Percentiles rank a stretch among this genome's conserved stretches.
Conservation (phyloP, 2,329 filamentous ascomycete genomes). For the Colletotrichum sp. region DNA sequence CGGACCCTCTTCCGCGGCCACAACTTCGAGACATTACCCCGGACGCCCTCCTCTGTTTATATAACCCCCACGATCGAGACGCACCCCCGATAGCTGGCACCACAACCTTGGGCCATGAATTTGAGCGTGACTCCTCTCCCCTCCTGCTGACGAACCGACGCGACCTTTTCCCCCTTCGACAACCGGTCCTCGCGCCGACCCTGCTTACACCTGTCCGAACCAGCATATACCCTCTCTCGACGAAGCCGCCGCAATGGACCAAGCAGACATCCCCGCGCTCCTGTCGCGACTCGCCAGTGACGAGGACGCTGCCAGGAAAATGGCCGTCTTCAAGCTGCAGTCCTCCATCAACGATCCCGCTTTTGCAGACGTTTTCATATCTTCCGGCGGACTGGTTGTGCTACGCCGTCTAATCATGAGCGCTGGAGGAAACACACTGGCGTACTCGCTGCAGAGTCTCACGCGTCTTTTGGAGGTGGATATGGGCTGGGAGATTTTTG, state of each 20-base stretch:
- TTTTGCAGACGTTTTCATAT: slow-evolving; percentile 96
- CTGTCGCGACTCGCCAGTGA: slow-evolving; percentile 69
- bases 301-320: slow-evolving; percentile 93
- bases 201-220: background rate
- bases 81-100: background rate
- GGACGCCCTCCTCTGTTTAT: slow-evolving; percentile 1
- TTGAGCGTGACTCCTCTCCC: background rate
- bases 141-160: slow-evolving; percentile 13
- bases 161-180: background rate
- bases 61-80: background rate
- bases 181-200: slow-evolving; percentile 5
- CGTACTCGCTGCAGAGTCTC: slow-evolving; percentile 91
- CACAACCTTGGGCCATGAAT: slow-evolving; percentile 11
- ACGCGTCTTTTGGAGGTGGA: slow-evolving; percentile 90
- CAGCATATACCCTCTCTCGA: background rate
- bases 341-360: slow-evolving; percentile 93
- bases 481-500: slow-evolving; percentile 94
- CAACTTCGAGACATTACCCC: background rate
- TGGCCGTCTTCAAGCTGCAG: slow-evolving; percentile 99
- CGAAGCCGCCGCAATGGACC: slow-evolving; percentile 58
- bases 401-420: slow-evolving; percentile 84
- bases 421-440: slow-evolving; percentile 90
- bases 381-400: slow-evolving; percentile 82
- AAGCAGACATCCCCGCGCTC: slow-evolving; percentile 70
- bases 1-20: slow-evolving; percentile 1